Evolutionary conservation across 495 filamentous ascomycete genomes (phyloP).

Genomic region (Daldinia loculata): DNA sequence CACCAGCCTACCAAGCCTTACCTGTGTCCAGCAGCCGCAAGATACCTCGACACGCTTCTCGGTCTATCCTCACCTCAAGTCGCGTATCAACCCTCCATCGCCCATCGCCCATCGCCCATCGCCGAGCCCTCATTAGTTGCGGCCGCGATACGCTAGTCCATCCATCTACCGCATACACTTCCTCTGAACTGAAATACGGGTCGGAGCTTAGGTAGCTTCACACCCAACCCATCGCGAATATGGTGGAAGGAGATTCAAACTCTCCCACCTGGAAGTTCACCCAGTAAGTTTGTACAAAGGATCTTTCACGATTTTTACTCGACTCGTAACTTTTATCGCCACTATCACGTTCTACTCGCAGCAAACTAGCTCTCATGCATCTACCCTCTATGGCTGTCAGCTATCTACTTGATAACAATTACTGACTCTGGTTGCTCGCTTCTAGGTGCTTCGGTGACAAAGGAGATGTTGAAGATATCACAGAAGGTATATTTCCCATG

Average conservation of each 20-base stretch:
- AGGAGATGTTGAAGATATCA: slow-evolving; percentile 99
- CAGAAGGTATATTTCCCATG: slow-evolving; percentile 76
- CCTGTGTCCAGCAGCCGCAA: slow-evolving; percentile 17
- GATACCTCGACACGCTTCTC: slow-evolving; percentile 23
- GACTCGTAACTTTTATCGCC: background rate
- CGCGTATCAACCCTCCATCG: slow-evolving; percentile 24
- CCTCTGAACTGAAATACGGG: slow-evolving; percentile 24
- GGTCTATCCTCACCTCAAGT: slow-evolving; percentile 28
- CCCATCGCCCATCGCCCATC: slow-evolving; percentile 6
- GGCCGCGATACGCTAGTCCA: slow-evolving; percentile 23
- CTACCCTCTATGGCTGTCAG: background rate
- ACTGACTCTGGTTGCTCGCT: slow-evolving; percentile 28
- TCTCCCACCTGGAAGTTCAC: slow-evolving; percentile 99
- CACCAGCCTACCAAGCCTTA: slow-evolving; percentile 4
- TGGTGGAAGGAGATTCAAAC: slow-evolving; percentile 95
- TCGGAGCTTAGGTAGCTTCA: slow-evolving; percentile 44
- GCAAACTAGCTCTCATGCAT: background rate
- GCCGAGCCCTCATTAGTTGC: slow-evolving; percentile 17
- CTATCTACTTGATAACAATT: slow-evolving; percentile 11
- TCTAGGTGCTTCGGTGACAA: slow-evolving; percentile 98
- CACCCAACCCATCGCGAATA: slow-evolving; percentile 63
- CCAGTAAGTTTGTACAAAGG: slow-evolving; percentile 76
- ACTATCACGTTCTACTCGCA: background rate
- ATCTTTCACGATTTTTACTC: background rate
- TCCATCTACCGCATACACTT: slow-evolving; percentile 12